Evolutionary conservation across 768 basidiomycete species (phyloP).

Genomic region (Lentinula detonsa): DNA sequence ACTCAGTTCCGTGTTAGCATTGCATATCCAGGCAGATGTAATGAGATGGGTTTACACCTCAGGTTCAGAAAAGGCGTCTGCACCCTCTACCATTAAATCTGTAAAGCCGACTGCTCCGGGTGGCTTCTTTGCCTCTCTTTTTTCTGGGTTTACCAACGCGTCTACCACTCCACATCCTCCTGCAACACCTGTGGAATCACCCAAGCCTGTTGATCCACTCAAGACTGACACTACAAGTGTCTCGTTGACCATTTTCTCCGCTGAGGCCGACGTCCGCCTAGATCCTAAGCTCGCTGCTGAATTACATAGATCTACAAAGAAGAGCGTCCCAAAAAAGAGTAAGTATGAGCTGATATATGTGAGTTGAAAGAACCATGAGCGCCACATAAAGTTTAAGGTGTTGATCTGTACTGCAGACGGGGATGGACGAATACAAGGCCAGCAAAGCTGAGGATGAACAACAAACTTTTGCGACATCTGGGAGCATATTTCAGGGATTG

Average conservation of each 20-base stretch:
- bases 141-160: slow-evolving; percentile 28
- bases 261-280: slow-evolving; percentile 57
- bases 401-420: slow-evolving; percentile 45
- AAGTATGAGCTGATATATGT: slow-evolving; percentile 85
- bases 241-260: slow-evolving; percentile 58
- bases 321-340: slow-evolving; percentile 75
- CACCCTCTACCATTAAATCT: slow-evolving; percentile 25
- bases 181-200: slow-evolving; percentile 26
- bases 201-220: slow-evolving; percentile 28
- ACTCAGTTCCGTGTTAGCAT: slow-evolving; percentile 31
- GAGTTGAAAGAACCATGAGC: slow-evolving; percentile 16
- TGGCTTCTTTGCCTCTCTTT: slow-evolving; percentile 47
- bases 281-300: slow-evolving; percentile 66
- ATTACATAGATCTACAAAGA: slow-evolving; percentile 89
- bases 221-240: slow-evolving; percentile 47
- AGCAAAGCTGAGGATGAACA: slow-evolving; percentile 63
- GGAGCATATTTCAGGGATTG: slow-evolving; percentile 83
- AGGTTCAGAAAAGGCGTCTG: slow-evolving; percentile 52
- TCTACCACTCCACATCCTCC: slow-evolving; percentile 30
- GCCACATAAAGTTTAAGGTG: not conserved
- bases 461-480: slow-evolving; percentile 46
- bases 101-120: slow-evolving; percentile 21
- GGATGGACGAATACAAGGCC: slow-evolving; percentile 73
- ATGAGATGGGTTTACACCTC: slow-evolving; percentile 72
- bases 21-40: slow-evolving; percentile 78